Percentiles rank a stretch among this genome's conserved stretches.
These are phyloP conservation scores for Talaromyces atroroseus DNA, from an alignment of 2,329 filamentous ascomycete genomes.

Conservation along the genomic window DNA sequence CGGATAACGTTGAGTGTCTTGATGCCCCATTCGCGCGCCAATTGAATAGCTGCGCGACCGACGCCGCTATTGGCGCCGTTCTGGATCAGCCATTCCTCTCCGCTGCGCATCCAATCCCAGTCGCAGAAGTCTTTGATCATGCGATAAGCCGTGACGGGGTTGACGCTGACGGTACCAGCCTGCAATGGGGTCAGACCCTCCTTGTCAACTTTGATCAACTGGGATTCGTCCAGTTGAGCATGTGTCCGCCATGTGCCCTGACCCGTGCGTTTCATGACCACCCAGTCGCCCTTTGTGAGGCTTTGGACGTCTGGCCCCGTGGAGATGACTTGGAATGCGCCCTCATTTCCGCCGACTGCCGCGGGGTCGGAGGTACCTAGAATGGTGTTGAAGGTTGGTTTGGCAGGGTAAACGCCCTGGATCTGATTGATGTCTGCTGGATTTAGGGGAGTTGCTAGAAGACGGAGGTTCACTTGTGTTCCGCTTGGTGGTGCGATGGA, in stretches of 20 bases:
- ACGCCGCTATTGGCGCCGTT: slow-evolving; percentile 96
- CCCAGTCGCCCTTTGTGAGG: slow-evolving; percentile 79
- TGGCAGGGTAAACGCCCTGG: slow-evolving; percentile 89
- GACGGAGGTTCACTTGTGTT: slow-evolving; percentile 68
- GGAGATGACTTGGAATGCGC: slow-evolving; percentile 80
- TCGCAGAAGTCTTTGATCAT: slow-evolving; percentile 76
- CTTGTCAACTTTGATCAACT: slow-evolving; percentile 65
- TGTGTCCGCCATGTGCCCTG: slow-evolving; percentile 97
- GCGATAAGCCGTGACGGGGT: slow-evolving; percentile 89
- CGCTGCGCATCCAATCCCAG: slow-evolving; percentile 46
- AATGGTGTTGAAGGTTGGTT: slow-evolving; percentile 67
- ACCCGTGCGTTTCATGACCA: slow-evolving; percentile 74
- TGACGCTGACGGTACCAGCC: slow-evolving; percentile 82
- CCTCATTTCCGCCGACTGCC: slow-evolving; percentile 68
- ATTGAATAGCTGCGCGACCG: slow-evolving; percentile 82
- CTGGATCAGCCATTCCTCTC: slow-evolving; percentile 93
- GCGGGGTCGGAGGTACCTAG: slow-evolving; percentile 73
- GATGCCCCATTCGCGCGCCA: slow-evolving; percentile 78
- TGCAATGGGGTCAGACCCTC: slow-evolving; percentile 68
- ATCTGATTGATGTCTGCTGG: slow-evolving; percentile 97
- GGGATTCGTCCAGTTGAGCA: slow-evolving; percentile 57
- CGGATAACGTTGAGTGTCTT: slow-evolving; percentile 87
- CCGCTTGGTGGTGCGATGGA: slow-evolving; percentile 51
- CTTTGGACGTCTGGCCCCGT: slow-evolving; percentile 58
- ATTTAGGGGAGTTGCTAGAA: slow-evolving; percentile 89